phyloP scores from a whole-genome alignment of 805 yeast genomes.

The Saccharomycopsis schoenii region DNA sequence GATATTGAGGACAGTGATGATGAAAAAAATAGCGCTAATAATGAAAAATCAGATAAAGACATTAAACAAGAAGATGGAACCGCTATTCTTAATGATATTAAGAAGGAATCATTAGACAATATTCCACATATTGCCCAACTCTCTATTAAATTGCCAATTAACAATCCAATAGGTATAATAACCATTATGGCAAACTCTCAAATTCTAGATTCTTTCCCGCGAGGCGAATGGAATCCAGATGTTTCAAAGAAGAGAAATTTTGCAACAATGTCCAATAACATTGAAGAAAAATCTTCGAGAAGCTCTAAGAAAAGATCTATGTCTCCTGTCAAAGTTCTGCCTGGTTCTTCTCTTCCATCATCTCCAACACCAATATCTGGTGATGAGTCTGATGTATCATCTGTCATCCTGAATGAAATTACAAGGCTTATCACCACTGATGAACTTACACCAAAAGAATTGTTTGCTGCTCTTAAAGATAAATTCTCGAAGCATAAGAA shows the following conservation, averaged over 20 bases:
- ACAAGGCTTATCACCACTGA: slow-evolving; percentile 43
- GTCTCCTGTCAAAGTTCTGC: neutral
- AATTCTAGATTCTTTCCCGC: slow-evolving; percentile 56
- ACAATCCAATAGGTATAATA: slow-evolving; percentile 42
- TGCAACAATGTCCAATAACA: slow-evolving; percentile 21
- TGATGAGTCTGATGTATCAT: neutral
- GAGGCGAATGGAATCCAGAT: slow-evolving; percentile 77
- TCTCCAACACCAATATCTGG: slow-evolving; percentile 9
- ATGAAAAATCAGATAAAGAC: slow-evolving; percentile 14
- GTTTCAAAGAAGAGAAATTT: slow-evolving; percentile 30
- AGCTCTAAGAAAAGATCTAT: slow-evolving; percentile 18
- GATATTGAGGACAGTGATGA: slow-evolving; percentile 48
- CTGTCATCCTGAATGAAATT: slow-evolving; percentile 47
- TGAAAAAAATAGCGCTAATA: slow-evolving; percentile 24
- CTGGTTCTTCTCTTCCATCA: slow-evolving; percentile 13
- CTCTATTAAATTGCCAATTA: slow-evolving; percentile 34
- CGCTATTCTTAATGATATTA: slow-evolving; percentile 6
- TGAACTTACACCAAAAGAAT: slow-evolving; percentile 45
- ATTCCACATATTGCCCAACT: slow-evolving; percentile 26
- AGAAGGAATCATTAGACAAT: slow-evolving; percentile 26
- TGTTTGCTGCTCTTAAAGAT: slow-evolving; percentile 49
- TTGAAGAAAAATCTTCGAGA: slow-evolving; percentile 22
- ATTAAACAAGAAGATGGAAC: slow-evolving; percentile 29
- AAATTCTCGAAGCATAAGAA: slow-evolving; percentile 53
- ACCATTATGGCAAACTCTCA: slow-evolving; percentile 55